phyloP scores from a whole-genome alignment of 306 rosid species.

The Inga oerstediana region DNA sequence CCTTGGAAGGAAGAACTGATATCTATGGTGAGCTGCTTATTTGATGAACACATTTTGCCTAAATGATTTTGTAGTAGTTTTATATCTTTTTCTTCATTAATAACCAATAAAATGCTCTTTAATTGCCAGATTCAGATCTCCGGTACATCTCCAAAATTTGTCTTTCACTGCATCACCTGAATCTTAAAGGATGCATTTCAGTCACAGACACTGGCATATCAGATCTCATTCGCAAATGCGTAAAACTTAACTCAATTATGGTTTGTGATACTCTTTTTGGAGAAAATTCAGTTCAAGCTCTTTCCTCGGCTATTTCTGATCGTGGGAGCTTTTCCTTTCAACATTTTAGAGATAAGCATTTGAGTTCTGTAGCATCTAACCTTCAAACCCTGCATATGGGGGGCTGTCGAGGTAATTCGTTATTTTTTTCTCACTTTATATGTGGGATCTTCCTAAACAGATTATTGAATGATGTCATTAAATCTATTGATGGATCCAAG shows the following conservation, averaged over 20 bases:
- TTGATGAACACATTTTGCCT: constrained; percentile 20
- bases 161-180: constrained; percentile 59
- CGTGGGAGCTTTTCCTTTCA: constrained; percentile 33
- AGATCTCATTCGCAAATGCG: constrained; percentile 49
- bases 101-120: constrained; percentile 1
- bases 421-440: neutral
- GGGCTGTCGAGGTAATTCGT: constrained; percentile 69
- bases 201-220: constrained; percentile 78
- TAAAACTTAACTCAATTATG: constrained; percentile 58
- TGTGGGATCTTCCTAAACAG: neutral
- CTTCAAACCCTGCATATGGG: constrained; percentile 73
- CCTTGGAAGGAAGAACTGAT: constrained; percentile 79
- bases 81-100: neutral
- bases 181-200: constrained; percentile 70
- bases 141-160: constrained; percentile 58
- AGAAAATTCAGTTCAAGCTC: constrained; percentile 63
- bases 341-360: constrained; percentile 34
- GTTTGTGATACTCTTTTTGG: constrained; percentile 78
- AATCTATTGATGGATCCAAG: neutral
- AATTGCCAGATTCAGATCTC: constrained; percentile 62
- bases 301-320: constrained; percentile 53
- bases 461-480: neutral
- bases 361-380: constrained; percentile 55
- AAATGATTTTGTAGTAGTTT: constrained; percentile 8
- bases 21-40: constrained; percentile 60